Evolutionary conservation across 768 basidiomycete species (phyloP), one percentile per base, ranked within the genome.

Genomic region (Leccinum arenicola): DNA sequence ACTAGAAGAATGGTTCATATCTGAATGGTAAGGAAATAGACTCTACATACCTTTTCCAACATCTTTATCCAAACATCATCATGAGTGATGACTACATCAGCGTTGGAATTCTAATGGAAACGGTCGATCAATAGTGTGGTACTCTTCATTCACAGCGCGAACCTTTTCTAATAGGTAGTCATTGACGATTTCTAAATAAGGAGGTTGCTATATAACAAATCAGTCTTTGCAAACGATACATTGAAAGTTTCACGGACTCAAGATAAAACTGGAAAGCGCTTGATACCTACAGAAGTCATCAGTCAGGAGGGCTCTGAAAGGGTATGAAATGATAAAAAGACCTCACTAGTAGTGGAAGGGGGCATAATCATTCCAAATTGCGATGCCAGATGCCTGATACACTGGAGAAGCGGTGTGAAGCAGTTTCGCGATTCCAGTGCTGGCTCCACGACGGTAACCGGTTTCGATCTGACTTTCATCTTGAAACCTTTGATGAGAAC

Each of bases 401-500:
- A 43, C 4, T 15, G 27, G 11, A 52, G 12, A 17, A 54, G 2
- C 29, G 9, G 2, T 31, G 8, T 9, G 9, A 31, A 0, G 14
- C 25, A 0, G 12, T 33, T 33, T 12, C 33, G 33, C 33, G 33
- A 33, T 33, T 12, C 33, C 33, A 11, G 33, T 4, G 3, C 33
- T 33, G 33, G 33, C 33, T 11, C 33, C 33, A 33, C 11, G 11
- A 60, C 36, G 7, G 43, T 5, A 56, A 27, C 36, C 31, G 9
- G n/a, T 48, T 2, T 11, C 45, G 29, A 21, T 21, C 53, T 61
- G 15, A 56, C 45, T n/a, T 47, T 52, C 8, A 62, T 54, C 40
- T 48, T 55, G 52, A 64, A 62, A 3, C 62, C 60, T 25, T 48
- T 48, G n/a, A 63, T 49, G 27, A 64, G 17, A 9, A 64, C 11